Evolutionary conservation across 192 early-diverging fungal species (phyloP).

Genomic region (Coemansia sp.): DNA sequence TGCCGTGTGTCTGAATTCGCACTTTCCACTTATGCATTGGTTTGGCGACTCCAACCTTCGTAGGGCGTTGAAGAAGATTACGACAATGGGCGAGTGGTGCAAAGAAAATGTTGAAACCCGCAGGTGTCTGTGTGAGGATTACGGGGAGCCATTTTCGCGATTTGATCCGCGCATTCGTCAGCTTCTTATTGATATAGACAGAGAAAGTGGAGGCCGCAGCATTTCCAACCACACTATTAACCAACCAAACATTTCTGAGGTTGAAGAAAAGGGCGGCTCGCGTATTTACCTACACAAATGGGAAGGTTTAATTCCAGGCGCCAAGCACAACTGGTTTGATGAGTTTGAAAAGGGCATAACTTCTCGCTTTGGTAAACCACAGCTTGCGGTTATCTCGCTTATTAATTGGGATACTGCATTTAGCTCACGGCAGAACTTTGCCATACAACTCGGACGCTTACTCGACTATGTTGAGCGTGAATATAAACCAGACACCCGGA

Average conservation of each 20-base stretch:
- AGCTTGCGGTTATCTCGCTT: slow-evolving; percentile 38
- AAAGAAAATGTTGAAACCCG: slow-evolving; percentile 1
- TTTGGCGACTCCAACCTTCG: slow-evolving; percentile 58
- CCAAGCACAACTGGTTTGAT: slow-evolving; percentile 33
- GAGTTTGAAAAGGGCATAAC: slow-evolving; percentile 8
- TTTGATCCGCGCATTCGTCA: slow-evolving; percentile 18
- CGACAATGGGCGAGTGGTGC: slow-evolving; percentile 53
- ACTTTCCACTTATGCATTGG: slow-evolving; percentile 45
- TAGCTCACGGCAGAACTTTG: slow-evolving; percentile 26
- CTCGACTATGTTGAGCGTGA: slow-evolving; percentile 21
- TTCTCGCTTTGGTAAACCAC: slow-evolving; percentile 9
- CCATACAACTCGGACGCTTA: slow-evolving; percentile 20
- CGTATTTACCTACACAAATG: slow-evolving; percentile 45
- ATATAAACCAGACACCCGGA: slow-evolving; percentile 28
- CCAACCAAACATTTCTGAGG: no score
- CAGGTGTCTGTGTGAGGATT: slow-evolving; percentile 55
- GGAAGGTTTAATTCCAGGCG: slow-evolving; percentile 54
- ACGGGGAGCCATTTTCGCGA: slow-evolving; percentile 17
- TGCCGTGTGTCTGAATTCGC: slow-evolving; percentile 25
- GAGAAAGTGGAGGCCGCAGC: not conserved
- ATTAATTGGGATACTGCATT: slow-evolving; percentile 59
- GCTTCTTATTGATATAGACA: slow-evolving; percentile 19
- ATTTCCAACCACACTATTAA: no score
- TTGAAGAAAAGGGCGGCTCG: not conserved
- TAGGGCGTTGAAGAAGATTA: slow-evolving; percentile 53